Base-by-base conservation (phyloP, 2,329 filamentous ascomycete genomes). In the Exophiala dermatitidis region DNA sequence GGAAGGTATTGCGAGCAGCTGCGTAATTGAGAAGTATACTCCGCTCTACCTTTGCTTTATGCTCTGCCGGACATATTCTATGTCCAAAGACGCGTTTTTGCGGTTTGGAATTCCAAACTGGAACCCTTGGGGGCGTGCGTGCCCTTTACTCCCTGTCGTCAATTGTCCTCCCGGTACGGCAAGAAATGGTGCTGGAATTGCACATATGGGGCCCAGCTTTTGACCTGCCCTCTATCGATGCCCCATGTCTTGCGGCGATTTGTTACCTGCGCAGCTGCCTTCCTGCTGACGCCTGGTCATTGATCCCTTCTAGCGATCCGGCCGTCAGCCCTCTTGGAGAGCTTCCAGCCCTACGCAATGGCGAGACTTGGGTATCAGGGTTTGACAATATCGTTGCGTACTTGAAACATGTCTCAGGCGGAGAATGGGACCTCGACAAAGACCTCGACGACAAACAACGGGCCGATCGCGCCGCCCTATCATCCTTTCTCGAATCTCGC, bases 131-230 rank as follows among this genome's bases (percentile, higher is more conserved):
- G 19, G 19, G 19, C 19, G 19, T 19, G 5, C 36, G 5, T 34
- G 4, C 26, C 38, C 4, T 41, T 41, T 41, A 4, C 12, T 26
- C 38, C 38, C 26, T 1, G 26, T 26, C 38, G 12, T 41, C 42
- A 43, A 8, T 45, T 41, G 10, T 41, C 36, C 44, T 44, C n/a
- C 29, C 12, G 19, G 19, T 26, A 46, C 48, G 42, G 49, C 45
- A 34, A 47, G 49, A 57, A 52, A 80, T 79, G 75, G 75, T 81
- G 59, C 72, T 89, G 46, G 81, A 91, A 72, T 80, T 98, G 56
- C 86, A 95, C 71, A 80, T 95, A 65, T 95, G 90, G 85, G 90
- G 90, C 46, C 84, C 89, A 50, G 90, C 88, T 38, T 95, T 95
- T 69, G 84, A 83, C 38, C 80, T 96, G 42, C 85, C 91, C 9